Conservation (phyloP, 495 filamentous ascomycete genomes). For the Penicillium pancosmium region DNA sequence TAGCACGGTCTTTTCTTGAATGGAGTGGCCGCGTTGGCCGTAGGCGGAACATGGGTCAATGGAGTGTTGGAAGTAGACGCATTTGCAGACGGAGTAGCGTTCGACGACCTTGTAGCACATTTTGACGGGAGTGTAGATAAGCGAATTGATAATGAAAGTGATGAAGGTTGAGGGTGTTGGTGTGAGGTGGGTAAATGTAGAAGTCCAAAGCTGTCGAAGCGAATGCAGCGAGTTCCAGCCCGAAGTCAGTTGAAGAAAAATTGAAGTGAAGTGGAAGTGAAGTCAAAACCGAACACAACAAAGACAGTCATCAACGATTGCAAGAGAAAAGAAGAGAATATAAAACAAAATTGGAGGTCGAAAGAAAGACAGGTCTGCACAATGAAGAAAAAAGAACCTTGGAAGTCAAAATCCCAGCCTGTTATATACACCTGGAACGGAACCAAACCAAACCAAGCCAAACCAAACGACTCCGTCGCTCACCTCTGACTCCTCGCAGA, state of each 20-base stretch:
- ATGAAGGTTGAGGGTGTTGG: not conserved
- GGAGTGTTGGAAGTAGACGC: slow-evolving; percentile 78
- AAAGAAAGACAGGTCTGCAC: not conserved
- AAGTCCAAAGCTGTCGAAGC: not conserved
- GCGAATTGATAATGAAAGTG: not conserved
- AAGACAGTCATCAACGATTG: not conserved
- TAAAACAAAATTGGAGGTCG: not conserved
- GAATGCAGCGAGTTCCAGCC: not conserved
- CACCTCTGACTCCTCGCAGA: slow-evolving; percentile 1
- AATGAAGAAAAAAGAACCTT: no score
- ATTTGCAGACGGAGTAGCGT: slow-evolving; percentile 77
- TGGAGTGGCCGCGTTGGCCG: slow-evolving; percentile 68
- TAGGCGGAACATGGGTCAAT: slow-evolving; percentile 73
- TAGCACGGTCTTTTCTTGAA: slow-evolving; percentile 74
- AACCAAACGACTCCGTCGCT: no score
- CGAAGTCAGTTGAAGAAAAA: not conserved
- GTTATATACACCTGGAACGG: not conserved
- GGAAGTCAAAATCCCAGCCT: no score
- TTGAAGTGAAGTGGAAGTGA: not conserved
- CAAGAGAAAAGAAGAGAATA: not conserved
- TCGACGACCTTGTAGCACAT: slow-evolving; percentile 79
- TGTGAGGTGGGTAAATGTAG: not conserved
- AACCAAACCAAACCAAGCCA: no score
- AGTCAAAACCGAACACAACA: not conserved
- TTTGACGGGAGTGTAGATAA: slow-evolving; percentile 19